These are phyloP conservation scores for Fusarium pseudocircinatum DNA, from an alignment of 2,329 filamentous ascomycete species.

Conservation along the genomic window DNA sequence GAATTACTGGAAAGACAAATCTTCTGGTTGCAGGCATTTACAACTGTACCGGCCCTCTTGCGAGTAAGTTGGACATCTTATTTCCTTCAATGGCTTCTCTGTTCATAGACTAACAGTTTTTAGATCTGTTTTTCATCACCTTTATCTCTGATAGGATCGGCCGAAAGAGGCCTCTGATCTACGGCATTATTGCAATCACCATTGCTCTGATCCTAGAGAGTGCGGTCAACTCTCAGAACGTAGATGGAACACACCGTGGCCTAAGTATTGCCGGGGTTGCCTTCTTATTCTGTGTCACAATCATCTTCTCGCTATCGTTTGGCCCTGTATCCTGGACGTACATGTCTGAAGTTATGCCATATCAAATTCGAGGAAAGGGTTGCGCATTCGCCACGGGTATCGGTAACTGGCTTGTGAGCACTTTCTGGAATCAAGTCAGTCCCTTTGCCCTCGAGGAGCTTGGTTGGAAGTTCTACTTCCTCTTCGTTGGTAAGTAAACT, in stretches of 20 bases:
- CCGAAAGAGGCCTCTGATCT: slow-evolving; percentile 71
- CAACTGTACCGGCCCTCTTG: slow-evolving; percentile 66
- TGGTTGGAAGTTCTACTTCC: slow-evolving; percentile 51
- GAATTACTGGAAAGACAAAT: slow-evolving; percentile 60
- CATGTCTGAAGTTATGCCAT: slow-evolving; percentile 69
- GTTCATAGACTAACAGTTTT: background rate
- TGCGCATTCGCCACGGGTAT: slow-evolving; percentile 41
- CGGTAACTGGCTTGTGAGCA: slow-evolving; percentile 42
- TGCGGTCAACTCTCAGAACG: slow-evolving; percentile 62
- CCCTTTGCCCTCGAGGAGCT: slow-evolving; percentile 58
- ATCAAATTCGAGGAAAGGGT: slow-evolving; percentile 62
- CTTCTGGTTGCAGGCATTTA: slow-evolving; percentile 69
- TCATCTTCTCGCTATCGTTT: slow-evolving; percentile 64
- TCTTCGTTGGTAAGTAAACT: slow-evolving; percentile 45
- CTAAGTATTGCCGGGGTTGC: slow-evolving; percentile 67
- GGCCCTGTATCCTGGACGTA: slow-evolving; percentile 67
- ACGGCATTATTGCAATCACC: slow-evolving; percentile 67
- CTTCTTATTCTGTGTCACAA: slow-evolving; percentile 65
- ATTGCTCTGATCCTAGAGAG: slow-evolving; percentile 67
- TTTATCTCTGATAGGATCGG: slow-evolving; percentile 70
- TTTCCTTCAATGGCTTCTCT: background rate
- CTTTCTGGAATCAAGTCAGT: slow-evolving; percentile 67
- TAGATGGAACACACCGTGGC: slow-evolving; percentile 46
- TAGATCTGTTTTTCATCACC: slow-evolving; percentile 64
- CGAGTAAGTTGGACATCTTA: slow-evolving; percentile 44